Conservation (phyloP, 2,329 filamentous ascomycete species). For the Graphilbum sp. region DNA sequence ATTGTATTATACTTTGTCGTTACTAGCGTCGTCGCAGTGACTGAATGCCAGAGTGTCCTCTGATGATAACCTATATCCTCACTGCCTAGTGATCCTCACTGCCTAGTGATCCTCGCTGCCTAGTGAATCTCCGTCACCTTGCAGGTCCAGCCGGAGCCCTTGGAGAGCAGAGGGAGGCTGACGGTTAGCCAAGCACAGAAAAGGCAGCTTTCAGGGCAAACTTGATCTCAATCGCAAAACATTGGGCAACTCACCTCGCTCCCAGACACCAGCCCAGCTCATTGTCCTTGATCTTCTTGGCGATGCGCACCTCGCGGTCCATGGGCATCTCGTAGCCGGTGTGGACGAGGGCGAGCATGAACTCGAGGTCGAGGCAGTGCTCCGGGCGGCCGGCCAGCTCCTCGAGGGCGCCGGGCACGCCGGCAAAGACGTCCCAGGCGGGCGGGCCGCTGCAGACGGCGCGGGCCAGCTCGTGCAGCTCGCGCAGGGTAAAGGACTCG, state of each 20-base stretch:
- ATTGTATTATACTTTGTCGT: too few species aligned
- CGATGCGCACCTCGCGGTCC: constrained; percentile 89
- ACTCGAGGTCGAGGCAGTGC: constrained; percentile 88
- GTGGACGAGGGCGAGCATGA: constrained; percentile 84
- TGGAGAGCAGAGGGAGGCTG: constrained; percentile 68
- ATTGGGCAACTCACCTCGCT: constrained; percentile 78
- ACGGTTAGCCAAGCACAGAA: background rate
- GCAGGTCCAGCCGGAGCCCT: constrained; percentile 80
- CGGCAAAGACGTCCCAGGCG: constrained; percentile 66
- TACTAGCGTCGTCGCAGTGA: too few species aligned
- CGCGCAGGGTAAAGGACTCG: constrained; percentile 83
- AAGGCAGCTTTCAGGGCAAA: too few species aligned
- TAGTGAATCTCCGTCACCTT: constrained; percentile 56
- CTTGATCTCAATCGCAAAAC: too few species aligned
- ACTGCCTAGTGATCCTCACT: too few species aligned
- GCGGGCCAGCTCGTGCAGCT: constrained; percentile 71
- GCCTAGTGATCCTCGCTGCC: too few species aligned
- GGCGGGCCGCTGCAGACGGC: constrained; percentile 68
- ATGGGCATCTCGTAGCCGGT: constrained; percentile 97
- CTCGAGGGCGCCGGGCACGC: constrained; percentile 58
- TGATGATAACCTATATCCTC: too few species aligned
- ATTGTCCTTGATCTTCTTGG: constrained; percentile 96
- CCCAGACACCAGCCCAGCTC: constrained; percentile 97
- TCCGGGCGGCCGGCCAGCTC: constrained; percentile 75
- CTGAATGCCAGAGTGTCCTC: too few species aligned